Conservation (phyloP, 2,329 filamentous ascomycete species). For the Cryphonectria japonica region DNA sequence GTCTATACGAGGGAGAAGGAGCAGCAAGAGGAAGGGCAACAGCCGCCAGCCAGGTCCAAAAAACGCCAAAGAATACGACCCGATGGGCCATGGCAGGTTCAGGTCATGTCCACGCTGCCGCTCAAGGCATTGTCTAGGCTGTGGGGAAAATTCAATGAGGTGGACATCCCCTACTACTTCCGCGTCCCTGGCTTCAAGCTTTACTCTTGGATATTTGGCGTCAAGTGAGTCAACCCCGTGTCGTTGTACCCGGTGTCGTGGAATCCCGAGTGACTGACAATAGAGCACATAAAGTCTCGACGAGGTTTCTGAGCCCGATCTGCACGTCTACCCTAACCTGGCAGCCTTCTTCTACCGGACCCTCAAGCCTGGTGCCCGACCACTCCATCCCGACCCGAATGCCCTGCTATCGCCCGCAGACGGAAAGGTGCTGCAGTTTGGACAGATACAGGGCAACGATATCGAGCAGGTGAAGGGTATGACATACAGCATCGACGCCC, state of each 20-base stretch:
- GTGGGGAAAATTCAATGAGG: slow-evolving; percentile 91
- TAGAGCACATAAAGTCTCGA: slow-evolving; percentile 61
- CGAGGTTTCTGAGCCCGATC: slow-evolving; percentile 85
- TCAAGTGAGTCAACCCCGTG: slow-evolving; percentile 56
- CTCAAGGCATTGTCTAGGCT: slow-evolving; percentile 87
- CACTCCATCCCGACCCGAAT: slow-evolving; percentile 79
- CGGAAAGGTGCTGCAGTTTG: slow-evolving; percentile 88
- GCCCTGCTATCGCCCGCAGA: slow-evolving; percentile 88
- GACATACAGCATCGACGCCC: slow-evolving; percentile 93
- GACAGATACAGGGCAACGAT: slow-evolving; percentile 87
- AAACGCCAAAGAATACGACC: slow-evolving; percentile 69
- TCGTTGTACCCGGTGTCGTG: slow-evolving; percentile 8
- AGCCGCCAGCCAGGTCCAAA: slow-evolving; percentile 45
- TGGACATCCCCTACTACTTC: slow-evolving; percentile 84
- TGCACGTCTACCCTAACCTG: slow-evolving; percentile 89
- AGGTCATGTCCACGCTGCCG: slow-evolving; percentile 90
- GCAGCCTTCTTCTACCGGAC: slow-evolving; percentile 97
- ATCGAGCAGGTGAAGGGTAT: slow-evolving; percentile 99
- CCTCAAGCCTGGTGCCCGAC: slow-evolving; percentile 84
- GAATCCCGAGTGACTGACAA: slow-evolving; percentile 33
- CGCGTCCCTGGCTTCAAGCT: slow-evolving; percentile 89
- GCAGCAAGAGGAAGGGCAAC: slow-evolving; percentile 46
- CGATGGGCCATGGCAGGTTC: slow-evolving; percentile 89
- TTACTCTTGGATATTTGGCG: slow-evolving; percentile 90
- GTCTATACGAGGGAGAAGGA: slow-evolving; percentile 62